These are phyloP conservation scores for Ustilago shanxiensis DNA, from an alignment of 1,284 basidiomycete genomes.

Conservation along the genomic window DNA sequence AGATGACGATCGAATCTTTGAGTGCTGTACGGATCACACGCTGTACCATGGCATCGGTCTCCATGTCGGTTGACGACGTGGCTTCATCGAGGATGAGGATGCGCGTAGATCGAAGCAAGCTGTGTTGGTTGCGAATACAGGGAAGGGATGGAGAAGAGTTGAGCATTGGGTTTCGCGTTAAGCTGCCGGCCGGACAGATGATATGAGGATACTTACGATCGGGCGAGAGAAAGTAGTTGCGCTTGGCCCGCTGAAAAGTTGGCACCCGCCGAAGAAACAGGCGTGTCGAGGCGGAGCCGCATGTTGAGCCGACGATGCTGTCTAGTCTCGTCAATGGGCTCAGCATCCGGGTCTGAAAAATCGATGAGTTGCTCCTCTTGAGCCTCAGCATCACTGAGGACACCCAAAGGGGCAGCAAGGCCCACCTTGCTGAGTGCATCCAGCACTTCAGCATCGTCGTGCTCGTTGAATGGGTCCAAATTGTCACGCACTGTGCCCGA, in stretches of 20 bases:
- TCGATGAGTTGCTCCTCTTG: slow-evolving; percentile 67
- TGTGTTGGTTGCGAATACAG: slow-evolving; percentile 70
- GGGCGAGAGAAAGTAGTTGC: slow-evolving; percentile 83
- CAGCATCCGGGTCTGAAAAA: slow-evolving; percentile 57
- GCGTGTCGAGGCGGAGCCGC: slow-evolving; percentile 77
- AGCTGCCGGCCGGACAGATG: slow-evolving; percentile 46
- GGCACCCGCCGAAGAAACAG: slow-evolving; percentile 81
- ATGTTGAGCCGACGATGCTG: slow-evolving; percentile 23
- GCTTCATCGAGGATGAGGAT: slow-evolving; percentile 87
- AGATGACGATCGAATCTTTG: slow-evolving; percentile 70
- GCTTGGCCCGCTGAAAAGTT: slow-evolving; percentile 88
- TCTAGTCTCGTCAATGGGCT: not conserved
- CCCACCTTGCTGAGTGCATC: slow-evolving; percentile 68
- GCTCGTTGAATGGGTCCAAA: slow-evolving; percentile 86
- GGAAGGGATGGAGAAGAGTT: too few relatives aligned
- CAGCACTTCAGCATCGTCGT: slow-evolving; percentile 83
- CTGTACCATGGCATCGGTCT: slow-evolving; percentile 51
- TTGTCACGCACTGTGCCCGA: slow-evolving; percentile 87
- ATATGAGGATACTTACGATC: slow-evolving; percentile 68
- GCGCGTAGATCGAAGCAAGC: slow-evolving; percentile 80
- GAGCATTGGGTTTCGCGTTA: not conserved
- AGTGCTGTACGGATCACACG: slow-evolving; percentile 37
- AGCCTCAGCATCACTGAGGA: not conserved
- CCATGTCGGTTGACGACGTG: slow-evolving; percentile 72
- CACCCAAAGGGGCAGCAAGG: slow-evolving; percentile 63